phyloP scores from a whole-genome alignment of 371 early-diverging fungal species.

The Zopfochytrium polystomum region DNA sequence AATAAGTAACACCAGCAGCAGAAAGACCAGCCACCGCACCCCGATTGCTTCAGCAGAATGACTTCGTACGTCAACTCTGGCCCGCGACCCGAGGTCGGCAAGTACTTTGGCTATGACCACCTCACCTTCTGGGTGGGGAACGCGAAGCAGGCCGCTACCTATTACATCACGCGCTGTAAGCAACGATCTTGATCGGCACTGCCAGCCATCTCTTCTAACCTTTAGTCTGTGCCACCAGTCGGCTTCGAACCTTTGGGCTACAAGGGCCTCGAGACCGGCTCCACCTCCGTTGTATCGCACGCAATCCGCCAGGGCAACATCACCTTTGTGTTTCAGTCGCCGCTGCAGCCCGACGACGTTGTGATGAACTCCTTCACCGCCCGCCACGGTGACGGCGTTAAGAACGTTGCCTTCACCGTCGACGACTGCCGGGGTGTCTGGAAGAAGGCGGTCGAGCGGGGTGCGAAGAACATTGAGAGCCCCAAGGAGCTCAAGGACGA shows the following conservation, averaged over 20 bases:
- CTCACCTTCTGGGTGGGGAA: slow-evolving; percentile 68
- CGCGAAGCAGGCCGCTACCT: slow-evolving; percentile 94
- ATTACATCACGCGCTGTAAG: slow-evolving; percentile 51
- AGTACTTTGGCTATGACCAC: not conserved
- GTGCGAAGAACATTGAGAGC: slow-evolving; percentile 79
- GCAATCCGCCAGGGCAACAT: slow-evolving; percentile 80
- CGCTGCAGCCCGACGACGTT: too few species aligned
- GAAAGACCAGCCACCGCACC: too few species aligned
- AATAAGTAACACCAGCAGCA: too few species aligned
- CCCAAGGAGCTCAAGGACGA: too few species aligned
- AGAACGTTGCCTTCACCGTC: slow-evolving; percentile 90
- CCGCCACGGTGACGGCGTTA: too few species aligned
- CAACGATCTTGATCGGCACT: not conserved
- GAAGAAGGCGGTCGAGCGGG: slow-evolving; percentile 77
- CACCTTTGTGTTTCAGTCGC: slow-evolving; percentile 85
- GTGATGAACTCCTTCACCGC: too few species aligned
- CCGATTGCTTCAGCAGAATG: too few species aligned
- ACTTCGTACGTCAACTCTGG: too few species aligned
- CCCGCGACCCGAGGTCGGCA: too few species aligned
- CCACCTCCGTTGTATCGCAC: too few species aligned
- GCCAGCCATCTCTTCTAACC: slow-evolving; percentile 1
- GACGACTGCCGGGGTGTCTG: slow-evolving; percentile 80
- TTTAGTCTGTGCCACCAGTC: slow-evolving; percentile 39
- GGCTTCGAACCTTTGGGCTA: slow-evolving; percentile 92
- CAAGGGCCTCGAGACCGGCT: too few species aligned